Evolutionary conservation across 441 rosid species (phyloP).

Genomic region (Adansonia grandidieri): DNA sequence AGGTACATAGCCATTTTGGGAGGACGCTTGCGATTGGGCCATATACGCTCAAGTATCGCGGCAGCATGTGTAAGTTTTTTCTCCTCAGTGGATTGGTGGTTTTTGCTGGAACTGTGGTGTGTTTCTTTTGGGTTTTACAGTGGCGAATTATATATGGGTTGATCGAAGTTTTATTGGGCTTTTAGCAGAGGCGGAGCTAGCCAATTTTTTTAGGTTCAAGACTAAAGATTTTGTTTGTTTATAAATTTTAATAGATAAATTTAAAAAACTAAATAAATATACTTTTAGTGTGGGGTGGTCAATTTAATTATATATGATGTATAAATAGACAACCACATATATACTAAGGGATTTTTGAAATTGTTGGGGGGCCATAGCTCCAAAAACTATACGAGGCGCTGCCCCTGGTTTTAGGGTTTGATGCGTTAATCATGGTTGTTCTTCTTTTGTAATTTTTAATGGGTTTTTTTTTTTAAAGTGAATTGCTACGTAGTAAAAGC

Average conservation of each 20-base stretch:
- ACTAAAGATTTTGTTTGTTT: too few relatives aligned
- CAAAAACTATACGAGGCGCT: too few relatives aligned
- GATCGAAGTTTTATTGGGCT: neutral
- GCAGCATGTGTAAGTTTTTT: neutral
- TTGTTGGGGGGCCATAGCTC: too few relatives aligned
- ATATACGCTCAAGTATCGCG: constrained; percentile 1
- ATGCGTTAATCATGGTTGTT: neutral
- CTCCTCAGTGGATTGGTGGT: neutral
- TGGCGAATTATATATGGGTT: neutral
- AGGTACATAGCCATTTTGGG: constrained; percentile 18
- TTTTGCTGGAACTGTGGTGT: neutral
- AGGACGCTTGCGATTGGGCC: constrained; percentile 1
- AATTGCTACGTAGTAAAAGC: neutral
- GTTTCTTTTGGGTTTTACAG: neutral
- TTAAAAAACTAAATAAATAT: too few relatives aligned
- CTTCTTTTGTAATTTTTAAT: neutral
- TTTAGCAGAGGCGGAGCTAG: neutral
- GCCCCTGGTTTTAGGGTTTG: neutral
- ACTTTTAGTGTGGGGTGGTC: too few relatives aligned
- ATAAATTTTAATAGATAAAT: too few relatives aligned
- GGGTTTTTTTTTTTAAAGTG: neutral
- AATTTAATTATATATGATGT: too few relatives aligned
- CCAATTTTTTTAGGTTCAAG: too few relatives aligned
- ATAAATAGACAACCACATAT: too few relatives aligned
- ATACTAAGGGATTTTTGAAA: too few relatives aligned